Evolutionary conservation across 2,329 filamentous ascomycete species (phyloP), one percentile per base, ranked within the genome.

Genomic region (Didymella lethalis): DNA sequence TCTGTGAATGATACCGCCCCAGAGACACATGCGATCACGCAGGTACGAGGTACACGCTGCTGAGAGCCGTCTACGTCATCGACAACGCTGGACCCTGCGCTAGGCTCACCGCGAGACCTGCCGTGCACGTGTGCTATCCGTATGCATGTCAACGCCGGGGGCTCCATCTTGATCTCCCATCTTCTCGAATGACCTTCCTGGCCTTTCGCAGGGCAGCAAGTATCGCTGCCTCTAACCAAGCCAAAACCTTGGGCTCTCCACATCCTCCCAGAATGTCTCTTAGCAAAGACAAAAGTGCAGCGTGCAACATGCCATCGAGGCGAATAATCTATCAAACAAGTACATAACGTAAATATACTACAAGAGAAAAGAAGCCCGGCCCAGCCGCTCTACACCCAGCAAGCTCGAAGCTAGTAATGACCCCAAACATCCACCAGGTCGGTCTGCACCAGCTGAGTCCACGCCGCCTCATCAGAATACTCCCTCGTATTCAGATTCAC

Each of bases 21-120:
- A 49, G 56, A 59, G 46, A 59, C 56, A 58, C 36, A 41, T 20
- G 43, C n/a, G 50, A 48, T 55, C 57, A 60, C 57, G 52, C 52
- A 60, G 48, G 57, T 55, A 60, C 52, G 6, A 44, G 18, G 52
- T 55, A 40, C 51, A 51, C 36, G 51, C 46, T 26, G 45, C 29
- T 16, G 18, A 18, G 48, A 48, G 47, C 47, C 51, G 40, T 51
- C 57, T 40, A 59, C 57, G 57, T 59, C 57, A 59, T 59, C 36
- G 6, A 26, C 10, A 44, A 31, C 20, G 12, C 31, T 44, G 34
- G 48, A 54, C 52, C 57, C 57, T 55, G 57, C 57, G 41, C 52
- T 29, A 46, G 56, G 31, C 12, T 29, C 34, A 44, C 41, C 29
- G 51, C 48, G 34, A 51, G 50, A 51, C 57, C 16, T 45, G 29